These are phyloP conservation scores for Ramaria rubella DNA, from an alignment of 768 basidiomycete species.

Conservation along the genomic window DNA sequence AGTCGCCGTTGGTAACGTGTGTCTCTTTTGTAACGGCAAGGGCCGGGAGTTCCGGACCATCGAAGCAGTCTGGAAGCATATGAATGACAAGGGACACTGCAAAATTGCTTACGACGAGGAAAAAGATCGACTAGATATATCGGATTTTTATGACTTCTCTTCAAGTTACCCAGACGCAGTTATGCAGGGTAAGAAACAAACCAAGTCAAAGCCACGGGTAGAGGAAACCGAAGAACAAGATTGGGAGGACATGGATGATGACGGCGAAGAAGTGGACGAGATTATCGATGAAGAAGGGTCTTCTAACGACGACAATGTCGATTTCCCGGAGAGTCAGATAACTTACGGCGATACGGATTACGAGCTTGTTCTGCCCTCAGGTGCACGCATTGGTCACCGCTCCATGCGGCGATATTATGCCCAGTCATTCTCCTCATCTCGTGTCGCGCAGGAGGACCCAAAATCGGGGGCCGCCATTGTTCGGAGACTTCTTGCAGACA, in stretches of 20 bases:
- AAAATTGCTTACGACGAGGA: conserved; percentile 88
- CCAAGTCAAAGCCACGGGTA: conserved; percentile 15
- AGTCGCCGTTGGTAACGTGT: conserved; percentile 87
- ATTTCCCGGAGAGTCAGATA: conserved; percentile 46
- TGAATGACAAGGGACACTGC: conserved; percentile 94
- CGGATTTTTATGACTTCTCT: conserved; percentile 91
- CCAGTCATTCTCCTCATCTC: conserved; percentile 56
- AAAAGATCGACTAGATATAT: conserved; percentile 74
- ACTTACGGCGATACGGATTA: conserved; percentile 73
- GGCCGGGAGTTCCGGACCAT: conserved; percentile 76
- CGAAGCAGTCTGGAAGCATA: conserved; percentile 89
- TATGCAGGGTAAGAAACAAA: conserved; percentile 18
- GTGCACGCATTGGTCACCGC: conserved; percentile 87
- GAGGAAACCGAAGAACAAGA: conserved; percentile 34
- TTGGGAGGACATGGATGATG: conserved; percentile 21
- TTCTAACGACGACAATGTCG: conserved; percentile 26
- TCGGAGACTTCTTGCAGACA: conserved; percentile 70
- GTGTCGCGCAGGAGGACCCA: conserved; percentile 47
- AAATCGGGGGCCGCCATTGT: conserved; percentile 74
- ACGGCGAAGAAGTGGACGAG: conserved; percentile 27
- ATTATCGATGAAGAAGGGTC: conserved; percentile 22
- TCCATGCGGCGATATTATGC: conserved; percentile 80
- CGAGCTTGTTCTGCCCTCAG: conserved; percentile 91
- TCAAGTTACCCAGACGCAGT: conserved; percentile 58
- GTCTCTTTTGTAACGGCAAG: conserved; percentile 82